phyloP scores from a whole-genome alignment of 1,139 yeast genomes.

The Yamadazyma diddensiae region DNA sequence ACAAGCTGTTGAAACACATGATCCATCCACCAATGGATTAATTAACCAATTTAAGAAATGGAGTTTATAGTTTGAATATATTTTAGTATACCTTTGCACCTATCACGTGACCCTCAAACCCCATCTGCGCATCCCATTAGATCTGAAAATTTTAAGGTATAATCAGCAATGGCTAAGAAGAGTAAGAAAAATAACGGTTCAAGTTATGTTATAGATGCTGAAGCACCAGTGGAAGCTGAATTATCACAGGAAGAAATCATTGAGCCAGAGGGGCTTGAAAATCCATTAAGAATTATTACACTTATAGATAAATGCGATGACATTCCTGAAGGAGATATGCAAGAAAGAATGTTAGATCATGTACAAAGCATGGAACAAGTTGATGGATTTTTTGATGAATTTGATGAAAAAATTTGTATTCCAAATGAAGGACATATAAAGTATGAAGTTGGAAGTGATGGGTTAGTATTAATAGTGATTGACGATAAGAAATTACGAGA shows the following conservation, averaged over 20 bases:
- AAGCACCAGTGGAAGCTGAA: constrained; percentile 4
- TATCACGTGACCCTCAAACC: no score
- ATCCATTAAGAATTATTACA: constrained; percentile 40
- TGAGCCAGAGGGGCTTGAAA: constrained; percentile 36
- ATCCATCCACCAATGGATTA: constrained; percentile 85
- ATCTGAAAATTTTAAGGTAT: no score
- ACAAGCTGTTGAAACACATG: constrained; percentile 64
- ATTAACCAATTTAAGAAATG: constrained; percentile 93
- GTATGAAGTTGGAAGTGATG: constrained; percentile 72
- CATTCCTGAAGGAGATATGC: constrained; percentile 41
- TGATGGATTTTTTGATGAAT: constrained; percentile 59
- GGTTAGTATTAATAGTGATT: constrained; percentile 60
- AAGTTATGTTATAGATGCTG: constrained; percentile 9
- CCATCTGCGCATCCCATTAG: no score
- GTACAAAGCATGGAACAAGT: constrained; percentile 48
- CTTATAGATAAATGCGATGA: constrained; percentile 35
- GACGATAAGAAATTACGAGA: constrained; percentile 31
- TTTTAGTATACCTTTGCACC: no score
- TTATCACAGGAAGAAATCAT: constrained; percentile 10
- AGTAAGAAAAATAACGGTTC: constrained; percentile 20
- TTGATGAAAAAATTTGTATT: constrained; percentile 58
- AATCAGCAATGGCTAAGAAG: constrained; percentile 15
- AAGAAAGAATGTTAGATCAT: constrained; percentile 45
- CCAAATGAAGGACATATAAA: constrained; percentile 68
- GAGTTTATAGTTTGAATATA: constrained; percentile 53